Percentiles rank a stretch among this genome's conserved stretches.
These are phyloP conservation scores for Starmerella cellae DNA, from an alignment of 805 yeast species.

Conservation along the genomic window DNA sequence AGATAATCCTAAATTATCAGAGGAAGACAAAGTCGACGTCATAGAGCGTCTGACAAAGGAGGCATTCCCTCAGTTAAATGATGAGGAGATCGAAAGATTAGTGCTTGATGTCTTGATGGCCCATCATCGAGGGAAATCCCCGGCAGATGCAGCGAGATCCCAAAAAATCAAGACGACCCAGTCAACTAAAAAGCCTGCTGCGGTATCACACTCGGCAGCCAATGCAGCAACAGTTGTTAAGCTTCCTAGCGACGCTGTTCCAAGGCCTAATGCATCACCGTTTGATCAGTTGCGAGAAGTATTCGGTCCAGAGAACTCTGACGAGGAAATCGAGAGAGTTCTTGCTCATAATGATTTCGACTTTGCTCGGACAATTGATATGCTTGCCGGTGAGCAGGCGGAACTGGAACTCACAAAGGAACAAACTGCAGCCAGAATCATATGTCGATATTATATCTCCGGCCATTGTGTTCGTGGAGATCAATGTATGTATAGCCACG, in stretches of 20 bases:
- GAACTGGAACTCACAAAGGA: constrained; percentile 11
- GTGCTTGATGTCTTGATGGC: constrained; percentile 33
- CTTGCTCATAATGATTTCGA: constrained; percentile 31
- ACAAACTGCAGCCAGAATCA: constrained; percentile 23
- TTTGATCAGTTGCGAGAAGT: constrained; percentile 29
- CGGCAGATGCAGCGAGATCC: constrained; percentile 10
- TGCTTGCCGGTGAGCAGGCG: constrained; percentile 15
- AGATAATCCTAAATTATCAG: constrained; percentile 25
- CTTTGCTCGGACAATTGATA: constrained; percentile 22
- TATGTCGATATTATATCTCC: constrained; percentile 33
- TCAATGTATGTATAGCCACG: constrained; percentile 38
- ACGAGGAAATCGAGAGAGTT: constrained; percentile 29
- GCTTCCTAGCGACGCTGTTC: background rate
- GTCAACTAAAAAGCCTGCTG: constrained; percentile 2
- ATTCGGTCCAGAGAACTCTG: constrained; percentile 27
- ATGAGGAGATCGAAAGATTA: constrained; percentile 27
- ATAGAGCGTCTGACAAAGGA: constrained; percentile 28
- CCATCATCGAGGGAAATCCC: constrained; percentile 27
- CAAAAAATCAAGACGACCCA: background rate
- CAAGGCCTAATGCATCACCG: constrained; percentile 20
- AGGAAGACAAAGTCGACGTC: constrained; percentile 32
- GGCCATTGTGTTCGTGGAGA: constrained; percentile 33
- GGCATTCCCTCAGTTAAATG: constrained; percentile 12
- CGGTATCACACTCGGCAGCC: constrained; percentile 11
- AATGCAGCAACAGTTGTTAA: background rate